Evolutionary conservation across 495 filamentous ascomycete genomes (phyloP), one percentile per base, ranked within the genome.

Genomic region (Neurospora tetrasperma): DNA sequence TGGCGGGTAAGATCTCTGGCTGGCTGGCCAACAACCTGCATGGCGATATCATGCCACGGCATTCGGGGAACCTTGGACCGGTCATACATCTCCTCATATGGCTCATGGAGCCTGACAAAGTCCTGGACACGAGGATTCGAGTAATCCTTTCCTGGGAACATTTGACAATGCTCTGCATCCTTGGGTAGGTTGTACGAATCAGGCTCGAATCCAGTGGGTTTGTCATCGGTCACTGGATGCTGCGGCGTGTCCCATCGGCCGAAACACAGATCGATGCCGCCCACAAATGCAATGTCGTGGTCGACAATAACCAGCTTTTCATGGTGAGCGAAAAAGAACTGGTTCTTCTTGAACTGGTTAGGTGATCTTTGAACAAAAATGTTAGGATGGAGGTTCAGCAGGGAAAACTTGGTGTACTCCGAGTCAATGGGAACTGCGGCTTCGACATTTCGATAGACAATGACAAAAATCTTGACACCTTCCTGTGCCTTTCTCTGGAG

Each of bases 271-370:
- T 99, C 96, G 73, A 99, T 94, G 16, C 96, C 96, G 70, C 96
- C 96, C 62, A 98, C 89, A 77, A 99, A 99, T 40, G 96, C 96
- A 69, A 99, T 87, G 44, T 94, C 96, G 79, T 99, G 95, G 79
- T 99, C 96, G 40, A 99, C 92, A 68, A 99, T 89, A 76, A 93
- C 93, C 12, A 99, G 87, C 79, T 99, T 99, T 80, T 99, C 96
- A 80, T 99, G 96, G 79, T 99, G 96, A 35, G 96, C 96, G 88
- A 96, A 99, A 84, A 98, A 99, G 83, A 99, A 99, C n/a, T 96
- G 97, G 74, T 97, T 97, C 83, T 99, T 97, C 73, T 96, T 90
- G 80, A 97, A 94, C 79, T 99, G 96, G 76, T 99, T 98, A 1
- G 96, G 96, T 3, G 94, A 97, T 76, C 96, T 87, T 76, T 98